phyloP scores from a whole-genome alignment of 2,329 filamentous ascomycete genomes.

The Hortaea werneckii region DNA sequence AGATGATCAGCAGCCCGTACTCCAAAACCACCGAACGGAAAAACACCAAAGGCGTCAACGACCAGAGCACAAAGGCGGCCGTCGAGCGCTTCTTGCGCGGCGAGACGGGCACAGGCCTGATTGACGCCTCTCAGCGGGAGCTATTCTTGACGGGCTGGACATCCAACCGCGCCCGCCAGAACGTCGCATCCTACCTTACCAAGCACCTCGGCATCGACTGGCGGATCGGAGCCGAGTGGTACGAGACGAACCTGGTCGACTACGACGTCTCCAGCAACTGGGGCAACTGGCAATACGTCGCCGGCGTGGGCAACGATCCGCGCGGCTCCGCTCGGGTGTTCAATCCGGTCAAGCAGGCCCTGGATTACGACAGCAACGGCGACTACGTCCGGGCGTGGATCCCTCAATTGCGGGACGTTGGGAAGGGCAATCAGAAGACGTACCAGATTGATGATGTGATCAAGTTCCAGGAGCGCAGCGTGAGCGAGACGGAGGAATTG shows the following conservation, averaged over 20 bases:
- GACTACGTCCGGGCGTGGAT: slow-evolving; percentile 66
- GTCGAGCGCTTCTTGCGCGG: slow-evolving; percentile 55
- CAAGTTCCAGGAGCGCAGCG: neutral
- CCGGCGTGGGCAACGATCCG: slow-evolving; percentile 72
- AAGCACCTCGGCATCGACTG: slow-evolving; percentile 70
- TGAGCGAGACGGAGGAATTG: slow-evolving; percentile 25
- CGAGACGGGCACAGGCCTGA: slow-evolving; percentile 63
- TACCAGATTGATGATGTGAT: slow-evolving; percentile 7
- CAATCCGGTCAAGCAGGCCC: slow-evolving; percentile 71
- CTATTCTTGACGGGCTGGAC: slow-evolving; percentile 68
- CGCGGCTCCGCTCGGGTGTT: slow-evolving; percentile 62
- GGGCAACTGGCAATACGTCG: slow-evolving; percentile 71
- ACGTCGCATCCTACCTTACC: slow-evolving; percentile 63
- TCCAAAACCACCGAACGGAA: slow-evolving; percentile 22
- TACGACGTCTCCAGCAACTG: slow-evolving; percentile 70
- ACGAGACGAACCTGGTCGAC: slow-evolving; percentile 63
- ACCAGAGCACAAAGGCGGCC: slow-evolving; percentile 24
- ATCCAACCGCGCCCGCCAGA: slow-evolving; percentile 65
- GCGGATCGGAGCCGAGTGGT: slow-evolving; percentile 74
- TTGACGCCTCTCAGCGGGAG: slow-evolving; percentile 69
- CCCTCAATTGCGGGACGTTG: slow-evolving; percentile 51
- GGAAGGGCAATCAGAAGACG: slow-evolving; percentile 4
- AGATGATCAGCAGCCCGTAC: slow-evolving; percentile 25
- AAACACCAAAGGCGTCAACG: slow-evolving; percentile 37
- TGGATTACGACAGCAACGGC: slow-evolving; percentile 64